These are phyloP conservation scores for Hymenoscyphus salicellus DNA, from an alignment of 2,329 filamentous ascomycete genomes.

Conservation along the genomic window DNA sequence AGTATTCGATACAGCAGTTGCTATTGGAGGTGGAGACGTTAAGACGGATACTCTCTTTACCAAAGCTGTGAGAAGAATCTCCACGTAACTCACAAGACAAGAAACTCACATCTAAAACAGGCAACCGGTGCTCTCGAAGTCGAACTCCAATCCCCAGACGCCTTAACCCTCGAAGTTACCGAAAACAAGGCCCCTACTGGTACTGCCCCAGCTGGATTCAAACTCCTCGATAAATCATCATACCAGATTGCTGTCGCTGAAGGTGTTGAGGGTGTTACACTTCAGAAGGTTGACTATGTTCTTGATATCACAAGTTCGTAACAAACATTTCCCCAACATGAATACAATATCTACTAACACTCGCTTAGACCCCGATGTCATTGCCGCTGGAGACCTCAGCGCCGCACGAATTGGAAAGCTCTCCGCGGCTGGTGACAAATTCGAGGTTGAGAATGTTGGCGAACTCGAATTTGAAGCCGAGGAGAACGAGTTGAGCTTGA, in stretches of 20 bases:
- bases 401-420: constrained; percentile 39
- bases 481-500: constrained; percentile 38
- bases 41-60: constrained; percentile 11
- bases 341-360: neutral
- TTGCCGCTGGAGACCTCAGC: constrained; percentile 36
- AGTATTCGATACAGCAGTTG: neutral
- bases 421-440: constrained; percentile 37
- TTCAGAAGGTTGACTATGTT: constrained; percentile 43
- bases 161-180: constrained; percentile 38
- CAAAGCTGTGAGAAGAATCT: neutral
- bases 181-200: constrained; percentile 38
- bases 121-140: constrained; percentile 40
- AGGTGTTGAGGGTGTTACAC: constrained; percentile 32
- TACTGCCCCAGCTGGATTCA: constrained; percentile 39
- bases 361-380: constrained; percentile 27
- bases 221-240: constrained; percentile 39
- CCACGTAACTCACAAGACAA: neutral
- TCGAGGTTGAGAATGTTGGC: constrained; percentile 39
- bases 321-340: too few species aligned
- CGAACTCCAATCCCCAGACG: constrained; percentile 40
- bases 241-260: constrained; percentile 39
- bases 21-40: constrained; percentile 4
- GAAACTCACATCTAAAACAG: neutral
- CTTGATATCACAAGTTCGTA: constrained; percentile 38
- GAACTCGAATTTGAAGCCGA: constrained; percentile 44